Evolutionary conservation across 106 monocot genomes (phyloP), one percentile per base, ranked within the genome.

Genomic region (Allium fistulosum): DNA sequence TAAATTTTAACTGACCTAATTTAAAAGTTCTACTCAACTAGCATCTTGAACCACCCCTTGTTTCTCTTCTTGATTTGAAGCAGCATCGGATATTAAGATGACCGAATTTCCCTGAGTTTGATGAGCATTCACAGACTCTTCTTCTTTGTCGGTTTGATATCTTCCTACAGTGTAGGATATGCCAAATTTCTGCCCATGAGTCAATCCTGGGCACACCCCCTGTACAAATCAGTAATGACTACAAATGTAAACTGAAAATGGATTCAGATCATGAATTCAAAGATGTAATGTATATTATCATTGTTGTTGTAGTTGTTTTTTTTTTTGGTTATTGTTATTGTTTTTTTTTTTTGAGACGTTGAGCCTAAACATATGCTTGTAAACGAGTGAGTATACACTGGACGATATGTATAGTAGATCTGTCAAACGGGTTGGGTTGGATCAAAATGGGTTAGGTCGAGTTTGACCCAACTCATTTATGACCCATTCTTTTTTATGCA

Each of bases 161-260:
- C 77, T 76, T 11, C 77, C 76, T 11, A 69, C 72, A 46, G 49
- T 47, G 69, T 92, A 97, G 26, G 84, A 86, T 74, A 97, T 74
- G 18, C 96, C 96, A 68, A 75, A 89, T 62, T 88, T 97, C 74
- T 92, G 96, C 4, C 75, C 77, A 79, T 97, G 96, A 45, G 86
- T 79, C 62, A 97, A 73, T 52, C 86, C 89, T 56, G 76, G 81
- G 66, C 92, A 92, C 5, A 59, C 66, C 7, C 92, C 89, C 96
- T 97, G 72, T 28, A 56, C 28, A 28, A 11, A 50, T 47, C 11
- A 63, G 47, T 51, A 60, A 0, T 61, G 45, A 15, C 7, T n/a
- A 53, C 57, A 8, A 53, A 61, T 15, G 52, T 11, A 61, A 57
- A 48, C 13, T 53, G 45, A 4, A 2, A 8, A 3, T 12, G 37